These are phyloP conservation scores for Fragaria ananassa DNA, from an alignment of 306 rosid genomes.

Conservation along the genomic window DNA sequence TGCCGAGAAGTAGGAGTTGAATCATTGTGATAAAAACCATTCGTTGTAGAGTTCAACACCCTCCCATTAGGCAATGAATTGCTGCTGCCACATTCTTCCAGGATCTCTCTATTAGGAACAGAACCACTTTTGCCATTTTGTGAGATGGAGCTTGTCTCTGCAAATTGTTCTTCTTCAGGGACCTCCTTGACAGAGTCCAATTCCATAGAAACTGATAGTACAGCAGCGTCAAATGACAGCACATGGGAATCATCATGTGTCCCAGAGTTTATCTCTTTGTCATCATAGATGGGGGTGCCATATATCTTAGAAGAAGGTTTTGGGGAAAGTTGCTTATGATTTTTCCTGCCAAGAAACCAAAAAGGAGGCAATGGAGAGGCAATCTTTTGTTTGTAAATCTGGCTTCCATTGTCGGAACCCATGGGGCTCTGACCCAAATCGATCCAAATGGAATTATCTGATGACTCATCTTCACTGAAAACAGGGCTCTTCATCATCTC, in stretches of 20 bases:
- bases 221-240: slow-evolving; percentile 89
- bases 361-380: slow-evolving; percentile 80
- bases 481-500: slow-evolving; percentile 97
- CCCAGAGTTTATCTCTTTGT: slow-evolving; percentile 45
- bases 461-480: slow-evolving; percentile 93
- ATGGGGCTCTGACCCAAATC: slow-evolving; percentile 96
- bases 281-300: slow-evolving; percentile 81
- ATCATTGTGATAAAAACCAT: slow-evolving; percentile 42
- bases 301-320: slow-evolving; percentile 61
- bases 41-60: slow-evolving; percentile 21
- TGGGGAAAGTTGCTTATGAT: slow-evolving; percentile 58
- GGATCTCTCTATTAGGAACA: slow-evolving; percentile 42
- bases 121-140: slow-evolving; percentile 40
- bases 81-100: slow-evolving; percentile 54
- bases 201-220: slow-evolving; percentile 73
- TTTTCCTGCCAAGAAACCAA: slow-evolving; percentile 66
- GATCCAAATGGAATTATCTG: slow-evolving; percentile 86
- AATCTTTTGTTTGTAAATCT: slow-evolving; percentile 50
- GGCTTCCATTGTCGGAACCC: slow-evolving; percentile 67
- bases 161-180: slow-evolving; percentile 56
- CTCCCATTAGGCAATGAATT: slow-evolving; percentile 28
- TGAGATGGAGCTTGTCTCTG: slow-evolving; percentile 35
- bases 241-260: slow-evolving; percentile 52
- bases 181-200: slow-evolving; percentile 70
- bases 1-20: slow-evolving; percentile 42